These are phyloP conservation scores for Dysphania ambrosioides DNA, from an alignment of 148 eudicot genomes.

Conservation along the genomic window DNA sequence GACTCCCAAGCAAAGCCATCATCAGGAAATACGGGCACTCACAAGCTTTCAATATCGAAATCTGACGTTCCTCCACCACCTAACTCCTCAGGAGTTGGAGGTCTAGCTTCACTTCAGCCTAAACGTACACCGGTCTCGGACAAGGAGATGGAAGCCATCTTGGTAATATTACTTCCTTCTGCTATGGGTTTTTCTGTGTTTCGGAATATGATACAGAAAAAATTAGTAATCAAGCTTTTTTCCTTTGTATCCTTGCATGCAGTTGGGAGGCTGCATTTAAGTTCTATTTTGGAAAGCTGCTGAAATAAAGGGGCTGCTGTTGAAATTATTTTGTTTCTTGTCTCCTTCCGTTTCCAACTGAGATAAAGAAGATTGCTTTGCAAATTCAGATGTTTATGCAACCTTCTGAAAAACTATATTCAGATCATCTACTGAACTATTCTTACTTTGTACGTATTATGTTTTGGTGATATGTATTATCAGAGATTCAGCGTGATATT, in stretches of 20 bases:
- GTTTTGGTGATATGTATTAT: background rate
- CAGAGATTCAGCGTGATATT: background rate
- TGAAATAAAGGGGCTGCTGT: background rate
- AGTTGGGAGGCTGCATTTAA: slow-evolving; percentile 55
- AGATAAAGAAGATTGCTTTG: background rate
- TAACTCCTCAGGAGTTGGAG: slow-evolving; percentile 40
- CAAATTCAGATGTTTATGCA: background rate
- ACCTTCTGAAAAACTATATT: background rate
- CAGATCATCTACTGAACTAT: background rate
- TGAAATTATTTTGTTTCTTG: background rate
- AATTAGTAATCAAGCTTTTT: background rate
- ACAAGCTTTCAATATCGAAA: slow-evolving; percentile 31
- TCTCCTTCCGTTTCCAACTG: background rate
- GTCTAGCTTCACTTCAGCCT: slow-evolving; percentile 77
- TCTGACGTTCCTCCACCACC: slow-evolving; percentile 57
- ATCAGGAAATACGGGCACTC: slow-evolving; percentile 18
- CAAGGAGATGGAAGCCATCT: slow-evolving; percentile 60
- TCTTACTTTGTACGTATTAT: background rate
- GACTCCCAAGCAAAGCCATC: slow-evolving; percentile 33
- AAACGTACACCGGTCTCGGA: slow-evolving; percentile 62
- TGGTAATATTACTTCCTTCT: slow-evolving; percentile 34
- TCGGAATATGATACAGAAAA: background rate
- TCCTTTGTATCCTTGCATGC: slow-evolving; percentile 32
- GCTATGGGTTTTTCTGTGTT: background rate
- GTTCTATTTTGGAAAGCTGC: background rate